These are phyloP conservation scores for Wilcoxina mikolae DNA, from an alignment of 495 filamentous ascomycete genomes.

Conservation along the genomic window DNA sequence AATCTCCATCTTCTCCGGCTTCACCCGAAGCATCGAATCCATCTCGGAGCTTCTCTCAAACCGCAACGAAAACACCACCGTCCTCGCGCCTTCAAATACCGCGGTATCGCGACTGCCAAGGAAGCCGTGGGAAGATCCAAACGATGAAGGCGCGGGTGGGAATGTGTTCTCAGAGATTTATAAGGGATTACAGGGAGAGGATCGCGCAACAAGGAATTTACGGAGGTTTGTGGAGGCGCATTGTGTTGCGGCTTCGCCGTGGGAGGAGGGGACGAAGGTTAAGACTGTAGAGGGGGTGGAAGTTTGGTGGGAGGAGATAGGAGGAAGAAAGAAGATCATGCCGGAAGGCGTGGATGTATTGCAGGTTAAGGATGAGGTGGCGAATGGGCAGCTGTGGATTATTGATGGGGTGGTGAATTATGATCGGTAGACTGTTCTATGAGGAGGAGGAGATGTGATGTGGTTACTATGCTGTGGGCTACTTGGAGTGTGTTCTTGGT, in stretches of 20 bases:
- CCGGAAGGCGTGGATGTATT: constrained; percentile 49
- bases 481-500: too few relatives aligned
- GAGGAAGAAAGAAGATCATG: constrained; percentile 58
- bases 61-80: constrained; percentile 58
- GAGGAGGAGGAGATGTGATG: too few relatives aligned
- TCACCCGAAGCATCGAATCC: constrained; percentile 64
- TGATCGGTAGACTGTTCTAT: too few relatives aligned
- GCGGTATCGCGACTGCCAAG: constrained; percentile 63
- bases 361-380: constrained; percentile 43
- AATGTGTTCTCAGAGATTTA: constrained; percentile 47
- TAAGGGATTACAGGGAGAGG: constrained; percentile 59
- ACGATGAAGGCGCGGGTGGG: constrained; percentile 61
- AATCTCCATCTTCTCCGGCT: constrained; percentile 78
- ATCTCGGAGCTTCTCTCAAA: constrained; percentile 59
- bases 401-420: constrained; percentile 44
- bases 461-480: too few relatives aligned
- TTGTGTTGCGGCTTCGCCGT: constrained; percentile 60
- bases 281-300: constrained; percentile 55
- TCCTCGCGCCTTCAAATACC: constrained; percentile 75
- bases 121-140: constrained; percentile 87
- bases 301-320: constrained; percentile 71
- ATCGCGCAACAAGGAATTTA: constrained; percentile 65
- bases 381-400: constrained; percentile 56
- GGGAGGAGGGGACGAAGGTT: constrained; percentile 59
- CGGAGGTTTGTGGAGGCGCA: constrained; percentile 78